Conservation (phyloP, 768 basidiomycete genomes). For the Pholiota microspora region DNA sequence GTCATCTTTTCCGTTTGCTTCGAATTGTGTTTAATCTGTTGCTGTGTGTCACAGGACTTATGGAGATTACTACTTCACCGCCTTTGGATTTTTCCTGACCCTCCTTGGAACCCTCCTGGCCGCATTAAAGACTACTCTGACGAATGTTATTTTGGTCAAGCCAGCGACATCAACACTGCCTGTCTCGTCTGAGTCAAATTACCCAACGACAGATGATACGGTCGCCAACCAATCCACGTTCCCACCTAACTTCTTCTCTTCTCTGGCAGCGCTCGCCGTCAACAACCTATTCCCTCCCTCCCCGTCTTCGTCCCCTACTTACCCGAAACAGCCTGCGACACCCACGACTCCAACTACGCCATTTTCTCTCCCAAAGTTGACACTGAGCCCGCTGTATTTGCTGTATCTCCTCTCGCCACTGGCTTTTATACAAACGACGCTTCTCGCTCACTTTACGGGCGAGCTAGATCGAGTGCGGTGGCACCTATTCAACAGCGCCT, state of each 20-base stretch:
- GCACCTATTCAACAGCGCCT: conserved; percentile 20
- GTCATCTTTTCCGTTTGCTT: background rate
- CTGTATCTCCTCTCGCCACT: conserved; percentile 89
- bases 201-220: background rate
- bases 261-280: conserved; percentile 4
- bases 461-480: conserved; percentile 64
- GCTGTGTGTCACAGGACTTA: conserved; percentile 62
- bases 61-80: conserved; percentile 92
- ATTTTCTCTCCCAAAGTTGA: conserved; percentile 27
- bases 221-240: conserved; percentile 1
- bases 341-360: conserved; percentile 4
- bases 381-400: conserved; percentile 70
- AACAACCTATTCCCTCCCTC: conserved; percentile 14
- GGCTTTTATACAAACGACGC: conserved; percentile 83
- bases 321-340: conserved; percentile 9
- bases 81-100: conserved; percentile 82
- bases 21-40: background rate
- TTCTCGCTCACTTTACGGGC: conserved; percentile 75
- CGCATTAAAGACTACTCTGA: conserved; percentile 90
- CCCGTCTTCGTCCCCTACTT: conserved; percentile 7
- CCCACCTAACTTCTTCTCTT: conserved; percentile 16
- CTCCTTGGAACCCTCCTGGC: conserved; percentile 90
- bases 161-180: conserved; percentile 15
- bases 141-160: conserved; percentile 58
- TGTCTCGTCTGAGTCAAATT: conserved; percentile 30